Evolutionary conservation across 768 basidiomycete species (phyloP), one percentile per base, ranked within the genome.

Genomic region (Tricholoma sp.): DNA sequence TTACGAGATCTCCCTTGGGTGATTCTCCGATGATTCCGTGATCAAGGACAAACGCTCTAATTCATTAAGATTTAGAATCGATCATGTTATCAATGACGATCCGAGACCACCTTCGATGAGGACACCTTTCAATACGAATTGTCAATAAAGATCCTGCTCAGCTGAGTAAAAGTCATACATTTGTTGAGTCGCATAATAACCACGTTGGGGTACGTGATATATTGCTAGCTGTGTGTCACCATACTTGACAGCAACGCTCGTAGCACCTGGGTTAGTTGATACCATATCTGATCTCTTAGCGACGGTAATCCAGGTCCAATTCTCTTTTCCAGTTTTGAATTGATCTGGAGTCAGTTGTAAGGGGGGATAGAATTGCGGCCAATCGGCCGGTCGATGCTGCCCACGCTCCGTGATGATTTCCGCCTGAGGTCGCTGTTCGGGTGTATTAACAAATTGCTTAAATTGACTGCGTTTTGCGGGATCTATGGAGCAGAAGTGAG

Each of bases 11-110:
- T 10, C 84, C 85, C 4, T 78, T 69, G 18, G 76, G 67, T 51
- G 84, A 83, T 62, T 88, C 86, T 0, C 86, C 85, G 8, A 91
- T 72, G 54, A 91, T 79, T 16, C 84, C 84, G 58, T 88, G 82
- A 29, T 83, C 83, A 8, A 89, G 81, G 8, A 89, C 84, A 62
- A 88, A 86, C 0, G 88, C 86, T 3, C 82, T 49, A 31, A 19
- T 47, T 29, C 16, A 49, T 18, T 1, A 2, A 49, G n/a, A 8
- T 16, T 49, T 24, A 49, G 47, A 29, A 29, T 10, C 16, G 8
- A 29, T 7, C 27, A 2, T n/a, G 14, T 14, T 9, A 4, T 8
- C n/a, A 16, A 29, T 47, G 6, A 29, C 8, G 18, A 31, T 29
- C 12, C 9, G 27, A 9, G 14, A 31, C 19, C 47, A 49, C 47